These are phyloP conservation scores for Metrosideros polymorpha DNA, from an alignment of 441 rosid genomes.

Conservation along the genomic window DNA sequence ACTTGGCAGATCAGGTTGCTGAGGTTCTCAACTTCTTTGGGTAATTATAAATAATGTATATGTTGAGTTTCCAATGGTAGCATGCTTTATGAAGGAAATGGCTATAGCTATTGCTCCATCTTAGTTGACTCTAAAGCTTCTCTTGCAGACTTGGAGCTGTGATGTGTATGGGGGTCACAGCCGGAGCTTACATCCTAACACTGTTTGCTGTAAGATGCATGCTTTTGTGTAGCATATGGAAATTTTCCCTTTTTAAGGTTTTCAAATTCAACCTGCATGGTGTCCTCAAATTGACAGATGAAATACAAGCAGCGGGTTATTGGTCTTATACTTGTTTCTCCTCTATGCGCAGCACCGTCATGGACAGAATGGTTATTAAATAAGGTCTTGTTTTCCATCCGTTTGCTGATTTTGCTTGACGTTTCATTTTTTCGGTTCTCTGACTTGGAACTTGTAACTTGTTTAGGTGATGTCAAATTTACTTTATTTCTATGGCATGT, in stretches of 20 bases:
- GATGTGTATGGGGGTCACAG: slow-evolving; percentile 10
- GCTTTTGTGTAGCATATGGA: background rate
- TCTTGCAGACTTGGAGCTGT: slow-evolving; percentile 3
- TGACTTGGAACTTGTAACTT: background rate
- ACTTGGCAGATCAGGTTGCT: slow-evolving; percentile 11
- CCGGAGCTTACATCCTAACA: slow-evolving; percentile 7
- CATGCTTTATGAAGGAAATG: background rate
- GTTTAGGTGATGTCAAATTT: slow-evolving; percentile 76
- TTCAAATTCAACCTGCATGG: background rate
- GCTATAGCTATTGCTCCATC: background rate
- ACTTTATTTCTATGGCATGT: slow-evolving; percentile 88
- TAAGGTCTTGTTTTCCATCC: slow-evolving; percentile 37
- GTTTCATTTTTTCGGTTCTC: background rate
- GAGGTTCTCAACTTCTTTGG: slow-evolving; percentile 15
- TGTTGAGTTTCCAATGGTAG: background rate
- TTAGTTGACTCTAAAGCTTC: background rate
- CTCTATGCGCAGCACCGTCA: slow-evolving; percentile 83
- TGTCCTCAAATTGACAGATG: background rate
- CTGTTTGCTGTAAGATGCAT: slow-evolving; percentile 1
- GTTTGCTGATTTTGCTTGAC: background rate
- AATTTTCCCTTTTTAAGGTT: background rate
- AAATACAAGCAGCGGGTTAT: slow-evolving; percentile 69
- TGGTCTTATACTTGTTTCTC: slow-evolving; percentile 89
- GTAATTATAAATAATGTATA: background rate
- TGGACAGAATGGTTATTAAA: slow-evolving; percentile 96